Base-by-base conservation (phyloP, 1,284 basidiomycete species). In the Marasmius tenuissimus region DNA sequence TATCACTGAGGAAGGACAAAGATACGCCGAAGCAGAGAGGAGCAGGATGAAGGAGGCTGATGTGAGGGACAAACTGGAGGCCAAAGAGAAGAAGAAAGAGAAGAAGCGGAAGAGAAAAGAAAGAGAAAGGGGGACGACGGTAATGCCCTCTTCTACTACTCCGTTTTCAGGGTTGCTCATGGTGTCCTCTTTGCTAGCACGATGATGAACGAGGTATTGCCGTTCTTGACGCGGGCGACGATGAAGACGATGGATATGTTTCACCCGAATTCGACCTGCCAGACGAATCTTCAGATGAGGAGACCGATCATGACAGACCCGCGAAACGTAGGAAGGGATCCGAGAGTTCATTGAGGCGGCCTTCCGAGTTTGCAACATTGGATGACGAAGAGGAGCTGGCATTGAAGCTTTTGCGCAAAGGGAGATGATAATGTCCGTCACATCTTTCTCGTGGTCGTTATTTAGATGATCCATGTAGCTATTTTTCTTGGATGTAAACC, bases 61-160 rank as follows among this genome's bases (percentile, higher is more conserved):
- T 76, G 82, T 88, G 61, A 66, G 78, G 59, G 95, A 97, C 78
- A 91, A 91, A 76, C 85, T 87, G 62, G 87, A 93, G 67, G 96
- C 93, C 22, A 88, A 86, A 72, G 93, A 92, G 72, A 96, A 96
- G 83, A 91, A 89, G 76, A 78, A 84, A 64, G 93, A 96, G 75
- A 93, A 91, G 81, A 89, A 92, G 78, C 80, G 85, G 79, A 96
- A 94, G 75, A 79, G 93, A 69, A 97, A 97, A 80, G 89, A 94
- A 70, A 85, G 91, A 63, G 94, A 96, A 67, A 83, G 81, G 40
- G 90, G 88, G 69, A 79, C 77, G 62, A 76, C 71, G 66, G 87
- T 85, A 65, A 68, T 82, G 76, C 63, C 20, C 50, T 52, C 7
- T 6, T 34, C 22, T 27, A 16, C 37, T 42, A 14, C 8, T 16